Evolutionary conservation across 2,329 filamentous ascomycete species (phyloP), one percentile per base, ranked within the genome.

Genomic region (Emergomyces pasteurianus): DNA sequence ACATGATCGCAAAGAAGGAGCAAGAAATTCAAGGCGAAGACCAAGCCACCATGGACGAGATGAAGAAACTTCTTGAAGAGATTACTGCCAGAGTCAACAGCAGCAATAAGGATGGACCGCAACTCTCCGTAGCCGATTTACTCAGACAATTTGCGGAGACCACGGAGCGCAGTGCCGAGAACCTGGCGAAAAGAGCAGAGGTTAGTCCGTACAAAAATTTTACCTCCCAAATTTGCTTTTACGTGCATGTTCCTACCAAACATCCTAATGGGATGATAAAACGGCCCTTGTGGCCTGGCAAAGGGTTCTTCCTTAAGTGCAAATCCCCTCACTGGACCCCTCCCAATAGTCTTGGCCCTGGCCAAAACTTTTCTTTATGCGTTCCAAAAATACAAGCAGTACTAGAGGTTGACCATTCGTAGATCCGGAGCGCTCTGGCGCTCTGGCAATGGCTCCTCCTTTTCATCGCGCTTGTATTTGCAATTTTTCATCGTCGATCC

Each of bases 91-190:
- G 71, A 52, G 70, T 72, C 23, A 71, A 67, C 26, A 70, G 66
- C 26, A 70, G 66, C 14, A 72, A 67, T 10, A 65, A 69, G 2
- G 71, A 73, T 46, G 64, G 67, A 36, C 63, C 70, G 12, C 69
- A 74, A 58, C 71, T 74, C 60, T 74, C 74, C 14, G 71, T 69
- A 47, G 68, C 72, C 43, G 73, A 77, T 58, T 70, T 77, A 49
- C 67, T 74, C 23, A 75, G 74, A 60, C 73, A 75, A 64, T 78
- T 77, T 46, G 77, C 77, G n/a, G 80, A 79, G 34, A 78, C 82
- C 47, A 78, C 81, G 63, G 83, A 83, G 72, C 84, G 83, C 65
- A 83, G 77, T 57, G 67, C 74, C 28, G 74, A 77, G 62, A 71
- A 72, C 40, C 68, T 77, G 36, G 73, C 74, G 36, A 72, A 75